Evolutionary conservation across 2,329 filamentous ascomycete species (phyloP).

Genomic region (Fusarium sp.): DNA sequence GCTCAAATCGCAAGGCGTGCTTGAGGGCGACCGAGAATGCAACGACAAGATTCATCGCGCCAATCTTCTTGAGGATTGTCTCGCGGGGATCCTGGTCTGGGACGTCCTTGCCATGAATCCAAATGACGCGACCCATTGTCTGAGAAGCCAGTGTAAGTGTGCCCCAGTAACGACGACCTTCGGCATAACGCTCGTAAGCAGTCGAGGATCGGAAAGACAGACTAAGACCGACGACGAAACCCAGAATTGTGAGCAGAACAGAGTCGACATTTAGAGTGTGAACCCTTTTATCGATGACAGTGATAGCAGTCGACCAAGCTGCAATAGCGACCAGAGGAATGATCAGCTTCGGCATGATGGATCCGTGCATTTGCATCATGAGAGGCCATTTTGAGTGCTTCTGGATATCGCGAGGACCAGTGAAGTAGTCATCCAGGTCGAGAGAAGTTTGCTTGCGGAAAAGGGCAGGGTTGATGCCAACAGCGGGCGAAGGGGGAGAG

Average conservation of each 20-base stretch:
- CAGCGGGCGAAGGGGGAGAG: constrained; percentile 48
- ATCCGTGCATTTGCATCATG: constrained; percentile 80
- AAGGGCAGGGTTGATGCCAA: constrained; percentile 44
- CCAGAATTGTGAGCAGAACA: constrained; percentile 75
- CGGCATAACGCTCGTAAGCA: constrained; percentile 78
- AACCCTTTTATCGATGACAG: constrained; percentile 59
- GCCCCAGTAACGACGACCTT: constrained; percentile 73
- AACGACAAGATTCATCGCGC: constrained; percentile 80
- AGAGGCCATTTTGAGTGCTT: constrained; percentile 82
- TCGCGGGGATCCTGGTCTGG: constrained; percentile 66
- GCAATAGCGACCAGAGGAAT: constrained; percentile 72
- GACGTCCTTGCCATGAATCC: constrained; percentile 78
- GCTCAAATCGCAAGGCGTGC: constrained; percentile 86
- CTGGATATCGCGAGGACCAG: constrained; percentile 74
- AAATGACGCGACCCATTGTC: constrained; percentile 80
- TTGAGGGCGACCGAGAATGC: constrained; percentile 83
- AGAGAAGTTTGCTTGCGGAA: constrained; percentile 52
- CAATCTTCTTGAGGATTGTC: constrained; percentile 76
- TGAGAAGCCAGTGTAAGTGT: constrained; percentile 70
- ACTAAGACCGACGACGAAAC: constrained; percentile 84
- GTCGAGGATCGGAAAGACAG: constrained; percentile 81
- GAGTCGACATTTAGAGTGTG: constrained; percentile 54
- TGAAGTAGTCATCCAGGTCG: constrained; percentile 71
- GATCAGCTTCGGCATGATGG: constrained; percentile 78
- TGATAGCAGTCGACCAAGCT: constrained; percentile 74